Conservation (phyloP, 2,329 filamentous ascomycete species). For the Ascochyta fabae region DNA sequence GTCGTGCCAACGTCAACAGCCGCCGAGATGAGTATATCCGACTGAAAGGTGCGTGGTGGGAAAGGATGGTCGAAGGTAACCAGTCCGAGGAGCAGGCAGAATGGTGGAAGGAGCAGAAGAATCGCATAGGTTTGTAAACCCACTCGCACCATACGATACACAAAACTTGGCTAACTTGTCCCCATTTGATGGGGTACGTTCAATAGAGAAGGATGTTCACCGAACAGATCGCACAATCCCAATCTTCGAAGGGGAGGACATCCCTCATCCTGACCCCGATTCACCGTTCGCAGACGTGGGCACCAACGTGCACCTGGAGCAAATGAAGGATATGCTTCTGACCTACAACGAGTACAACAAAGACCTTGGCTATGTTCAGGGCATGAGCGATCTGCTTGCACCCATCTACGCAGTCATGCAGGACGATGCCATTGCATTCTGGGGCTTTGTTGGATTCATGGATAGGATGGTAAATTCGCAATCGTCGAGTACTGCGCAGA, state of each 20-base stretch:
- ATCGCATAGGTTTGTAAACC: slow-evolving; percentile 78
- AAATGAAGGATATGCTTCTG: slow-evolving; percentile 98
- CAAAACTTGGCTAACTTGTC: slow-evolving; percentile 52
- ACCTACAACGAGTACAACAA: slow-evolving; percentile 99
- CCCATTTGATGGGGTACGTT: slow-evolving; percentile 61
- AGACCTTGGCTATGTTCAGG: slow-evolving; percentile 94
- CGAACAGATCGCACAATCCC: slow-evolving; percentile 92
- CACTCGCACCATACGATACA: neutral
- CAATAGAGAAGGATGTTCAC: slow-evolving; percentile 95
- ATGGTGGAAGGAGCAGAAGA: slow-evolving; percentile 95
- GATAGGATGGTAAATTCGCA: slow-evolving; percentile 73
- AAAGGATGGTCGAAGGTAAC: slow-evolving; percentile 82
- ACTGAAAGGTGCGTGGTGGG: slow-evolving; percentile 96
- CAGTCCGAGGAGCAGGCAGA: slow-evolving; percentile 83
- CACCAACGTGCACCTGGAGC: slow-evolving; percentile 96
- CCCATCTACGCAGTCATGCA: slow-evolving; percentile 97
- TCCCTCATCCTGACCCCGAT: slow-evolving; percentile 92
- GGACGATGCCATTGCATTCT: slow-evolving; percentile 95
- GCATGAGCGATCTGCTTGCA: slow-evolving; percentile 95
- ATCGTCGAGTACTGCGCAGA: too few species aligned
- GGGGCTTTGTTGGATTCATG: slow-evolving; percentile 97
- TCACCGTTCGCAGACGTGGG: slow-evolving; percentile 92
- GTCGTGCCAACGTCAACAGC: slow-evolving; percentile 81
- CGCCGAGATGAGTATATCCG: slow-evolving; percentile 92
- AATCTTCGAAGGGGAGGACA: slow-evolving; percentile 96